Percentiles rank a stretch among this genome's conserved stretches.
Evolutionary conservation across 768 basidiomycete genomes (phyloP).

Genomic region (Mycena alexandri): DNA sequence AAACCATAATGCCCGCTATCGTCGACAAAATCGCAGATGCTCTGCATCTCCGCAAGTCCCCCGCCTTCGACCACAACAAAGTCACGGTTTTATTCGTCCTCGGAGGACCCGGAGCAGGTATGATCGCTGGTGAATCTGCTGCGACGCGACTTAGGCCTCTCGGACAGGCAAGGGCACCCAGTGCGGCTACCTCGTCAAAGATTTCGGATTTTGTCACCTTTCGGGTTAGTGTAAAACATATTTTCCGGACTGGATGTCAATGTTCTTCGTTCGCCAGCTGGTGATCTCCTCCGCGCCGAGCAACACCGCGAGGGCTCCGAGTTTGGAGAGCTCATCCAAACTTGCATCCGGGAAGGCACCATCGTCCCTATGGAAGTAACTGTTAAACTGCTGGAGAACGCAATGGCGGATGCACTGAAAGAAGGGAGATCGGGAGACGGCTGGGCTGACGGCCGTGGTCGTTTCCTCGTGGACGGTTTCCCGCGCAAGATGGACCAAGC

Average conservation of each 20-base stretch:
- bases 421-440: constrained; percentile 59
- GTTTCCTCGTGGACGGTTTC: constrained; percentile 97
- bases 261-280: constrained; percentile 66
- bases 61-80: constrained; percentile 75
- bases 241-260: constrained; percentile 17
- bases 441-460: constrained; percentile 80
- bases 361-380: constrained; percentile 99
- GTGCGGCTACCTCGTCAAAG: constrained; percentile 84
- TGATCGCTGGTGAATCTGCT: constrained; percentile 22
- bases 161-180: constrained; percentile 95
- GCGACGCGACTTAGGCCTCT: constrained; percentile 4
- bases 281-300: constrained; percentile 97
- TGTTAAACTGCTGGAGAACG: constrained; percentile 93
- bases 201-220: constrained; percentile 92
- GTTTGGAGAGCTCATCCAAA: constrained; percentile 87
- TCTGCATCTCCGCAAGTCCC: constrained; percentile 49
- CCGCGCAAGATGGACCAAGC: constrained; percentile 99
- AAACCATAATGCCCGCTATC: constrained; percentile 52
- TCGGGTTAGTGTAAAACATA: constrained; percentile 70
- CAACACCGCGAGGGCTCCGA: constrained; percentile 88
- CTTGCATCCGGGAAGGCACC: constrained; percentile 89
- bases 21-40: constrained; percentile 57
- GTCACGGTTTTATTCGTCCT: constrained; percentile 95
- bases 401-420: constrained; percentile 77
- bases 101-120: constrained; percentile 96